These are phyloP conservation scores for Fistulifera solaris DNA, from an alignment of 108 stramenopile species.

Conservation along the genomic window DNA sequence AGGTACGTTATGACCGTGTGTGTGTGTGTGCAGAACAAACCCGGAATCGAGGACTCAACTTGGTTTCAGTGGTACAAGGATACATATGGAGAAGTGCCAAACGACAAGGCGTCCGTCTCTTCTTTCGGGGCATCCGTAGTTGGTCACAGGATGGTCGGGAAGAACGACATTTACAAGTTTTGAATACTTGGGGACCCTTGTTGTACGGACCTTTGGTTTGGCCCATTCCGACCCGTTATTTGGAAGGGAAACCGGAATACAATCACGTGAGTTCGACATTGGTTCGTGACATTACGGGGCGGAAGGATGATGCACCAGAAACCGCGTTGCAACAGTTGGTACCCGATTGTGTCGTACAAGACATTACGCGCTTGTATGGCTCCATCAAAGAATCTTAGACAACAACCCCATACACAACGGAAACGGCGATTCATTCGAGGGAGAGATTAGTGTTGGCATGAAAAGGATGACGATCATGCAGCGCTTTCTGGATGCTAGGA, in stretches of 20 bases:
- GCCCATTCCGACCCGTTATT: constrained; percentile 58
- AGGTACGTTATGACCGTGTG: constrained; percentile 23
- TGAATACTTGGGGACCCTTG: constrained; percentile 62
- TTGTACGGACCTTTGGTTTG: constrained; percentile 41
- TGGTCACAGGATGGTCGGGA: constrained; percentile 77
- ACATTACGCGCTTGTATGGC: constrained; percentile 1
- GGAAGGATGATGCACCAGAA: background rate
- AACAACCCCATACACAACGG: too few relatives aligned
- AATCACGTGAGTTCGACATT: constrained; percentile 69
- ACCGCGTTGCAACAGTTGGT: background rate
- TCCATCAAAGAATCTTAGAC: background rate
- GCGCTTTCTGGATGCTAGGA: too few relatives aligned
- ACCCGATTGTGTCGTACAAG: constrained; percentile 4
- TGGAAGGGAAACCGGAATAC: constrained; percentile 76
- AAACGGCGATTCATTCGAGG: too few relatives aligned
- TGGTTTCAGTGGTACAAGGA: constrained; percentile 17
- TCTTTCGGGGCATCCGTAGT: constrained; percentile 77
- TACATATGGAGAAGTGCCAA: constrained; percentile 82
- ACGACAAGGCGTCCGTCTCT: constrained; percentile 33
- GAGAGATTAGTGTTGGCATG: too few relatives aligned
- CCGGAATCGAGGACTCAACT: background rate
- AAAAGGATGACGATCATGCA: too few relatives aligned
- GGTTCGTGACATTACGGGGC: constrained; percentile 34
- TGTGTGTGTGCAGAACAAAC: background rate
- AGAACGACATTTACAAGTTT: constrained; percentile 56